Conservation (phyloP, 2,329 filamentous ascomycete genomes). For the Arthrobotrys sphaeroides region DNA sequence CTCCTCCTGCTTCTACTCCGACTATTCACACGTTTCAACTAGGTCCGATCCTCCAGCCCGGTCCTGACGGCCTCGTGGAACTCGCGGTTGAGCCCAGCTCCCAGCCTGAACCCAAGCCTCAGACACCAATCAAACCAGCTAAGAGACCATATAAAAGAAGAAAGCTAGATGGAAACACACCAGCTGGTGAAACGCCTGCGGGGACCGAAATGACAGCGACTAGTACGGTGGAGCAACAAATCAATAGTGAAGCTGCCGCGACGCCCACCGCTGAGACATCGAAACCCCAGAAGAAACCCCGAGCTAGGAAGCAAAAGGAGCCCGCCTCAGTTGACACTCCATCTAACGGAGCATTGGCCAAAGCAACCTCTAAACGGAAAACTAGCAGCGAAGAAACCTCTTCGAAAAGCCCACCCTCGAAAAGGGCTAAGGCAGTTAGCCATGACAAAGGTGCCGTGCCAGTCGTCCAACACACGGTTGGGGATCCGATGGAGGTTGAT, state of each 20-base stretch:
- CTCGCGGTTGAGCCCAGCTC: background rate
- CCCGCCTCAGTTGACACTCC: background rate
- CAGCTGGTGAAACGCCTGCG: background rate
- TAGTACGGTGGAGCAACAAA: conserved; percentile 6
- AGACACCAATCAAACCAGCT: background rate
- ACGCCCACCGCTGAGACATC: background rate
- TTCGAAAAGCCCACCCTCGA: conserved; percentile 2
- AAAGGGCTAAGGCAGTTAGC: conserved; percentile 14
- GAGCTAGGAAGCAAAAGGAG: conserved; percentile 21
- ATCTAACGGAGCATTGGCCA: background rate
- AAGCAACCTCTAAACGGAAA: conserved; percentile 25
- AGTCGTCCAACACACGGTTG: background rate
- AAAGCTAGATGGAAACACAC: conserved; percentile 7
- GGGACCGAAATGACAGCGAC: too few species aligned
- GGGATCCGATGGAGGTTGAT: conserved; percentile 1
- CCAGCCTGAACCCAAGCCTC: background rate
- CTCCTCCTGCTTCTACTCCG: background rate
- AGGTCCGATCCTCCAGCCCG: conserved; percentile 43
- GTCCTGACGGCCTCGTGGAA: conserved; percentile 32
- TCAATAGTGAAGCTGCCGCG: background rate
- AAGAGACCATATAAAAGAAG: conserved; percentile 34
- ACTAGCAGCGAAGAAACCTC: conserved; percentile 16
- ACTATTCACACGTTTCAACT: background rate
- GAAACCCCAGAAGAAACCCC: background rate
- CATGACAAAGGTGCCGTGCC: background rate